Base-by-base conservation (phyloP, 2,329 filamentous ascomycete genomes). In the Didymella lethalis region DNA sequence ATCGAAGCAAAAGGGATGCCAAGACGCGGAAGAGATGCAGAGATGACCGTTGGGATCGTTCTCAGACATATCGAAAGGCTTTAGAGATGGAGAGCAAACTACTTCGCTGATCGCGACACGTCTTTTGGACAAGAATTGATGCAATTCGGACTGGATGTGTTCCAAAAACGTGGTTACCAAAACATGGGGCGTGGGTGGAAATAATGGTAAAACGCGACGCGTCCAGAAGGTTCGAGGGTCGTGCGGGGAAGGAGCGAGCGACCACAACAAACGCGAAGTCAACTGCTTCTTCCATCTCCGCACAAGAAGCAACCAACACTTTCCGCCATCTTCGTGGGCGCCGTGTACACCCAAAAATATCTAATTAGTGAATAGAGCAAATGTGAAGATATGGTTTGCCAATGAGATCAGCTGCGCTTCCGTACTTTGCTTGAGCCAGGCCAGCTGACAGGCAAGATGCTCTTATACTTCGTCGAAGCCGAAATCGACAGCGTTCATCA, bases 181-280 rank as follows among this genome's bases (percentile, higher is more conserved):
- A 18, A 7, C 34, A 7, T 38, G n/a, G n/a, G n/a, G 34, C 18
- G 34, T 18, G 3, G 7, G 3, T 5, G 4, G n/a, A 38, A 18
- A 18, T 18, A 38, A 38, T 8, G 34, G 7, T n/a, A 11, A 7
- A 38, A 11, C 16, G 7, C n/a, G 16, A 38, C 34, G 34, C 34
- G 34, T 18, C 34, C 3, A 38, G 16, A 18, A 8, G 16, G 34
- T 38, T 38, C 18, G 16, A 38, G 16, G 34, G 34, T n/a, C 16
- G 16, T 38, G 34, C 16, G 34, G 34, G 34, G 16, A 38, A 38
- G 34, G n/a, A n/a, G 32, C 32, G 32, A 36, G 32, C 8, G n/a
- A 69, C 57, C 31, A 32, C 12, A 32, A 32, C 10, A 83, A 76
- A 14, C 23, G 41, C 41, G 14, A 26, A 44, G 25, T 44, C 23